Evolutionary conservation across 331 rosid species (phyloP), one percentile per base, ranked within the genome.

Genomic region (Quercus phellos): DNA sequence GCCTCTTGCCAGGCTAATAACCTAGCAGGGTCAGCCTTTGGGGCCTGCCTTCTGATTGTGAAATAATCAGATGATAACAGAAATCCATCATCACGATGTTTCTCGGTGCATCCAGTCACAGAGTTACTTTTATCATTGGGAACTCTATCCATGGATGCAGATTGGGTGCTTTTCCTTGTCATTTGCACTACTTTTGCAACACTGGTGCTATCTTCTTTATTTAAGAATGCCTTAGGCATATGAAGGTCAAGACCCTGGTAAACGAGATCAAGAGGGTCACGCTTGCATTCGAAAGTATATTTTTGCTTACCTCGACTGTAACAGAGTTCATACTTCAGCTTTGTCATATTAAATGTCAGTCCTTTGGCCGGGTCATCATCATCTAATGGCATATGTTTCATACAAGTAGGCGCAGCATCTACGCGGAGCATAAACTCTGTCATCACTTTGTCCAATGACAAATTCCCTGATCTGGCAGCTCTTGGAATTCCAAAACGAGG

Each of bases 311-410:
- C 97, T 66, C 99, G 89, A 79, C 98, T 87, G 46, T 79, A 87
- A 86, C 94, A 92, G 79, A 91, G 80, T 80, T 96, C 99, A 78
- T 77, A 87, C 77, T 91, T 96, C 63, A 96, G 84, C 81, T 90
- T 93, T 75, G 90, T 80, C 96, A 96, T 93, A 60, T 50, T 90
- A 60, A 91, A 90, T 51, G 93, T 89, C 89, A 93, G 89, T 78
- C 99, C 99, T 73, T 89, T 96, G 55, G 99, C 99, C 30, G 99
- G 98, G 89, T 96, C 99, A 73, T 91, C 98, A 78, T 93, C 92
- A 86, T 96, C 93, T 84, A 96, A 79, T 55, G 97, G 99, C 88
- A 93, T 87, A 73, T 96, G 88, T 82, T 88, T 96, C 80, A 96
- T 82, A 84, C 91, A 86, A 29, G 92, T 73, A 56, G 96, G 98